Percentiles rank a stretch among this genome's conserved stretches.
phyloP scores from a whole-genome alignment of 148 eudicot species.

The Vaccinium myrtillus region DNA sequence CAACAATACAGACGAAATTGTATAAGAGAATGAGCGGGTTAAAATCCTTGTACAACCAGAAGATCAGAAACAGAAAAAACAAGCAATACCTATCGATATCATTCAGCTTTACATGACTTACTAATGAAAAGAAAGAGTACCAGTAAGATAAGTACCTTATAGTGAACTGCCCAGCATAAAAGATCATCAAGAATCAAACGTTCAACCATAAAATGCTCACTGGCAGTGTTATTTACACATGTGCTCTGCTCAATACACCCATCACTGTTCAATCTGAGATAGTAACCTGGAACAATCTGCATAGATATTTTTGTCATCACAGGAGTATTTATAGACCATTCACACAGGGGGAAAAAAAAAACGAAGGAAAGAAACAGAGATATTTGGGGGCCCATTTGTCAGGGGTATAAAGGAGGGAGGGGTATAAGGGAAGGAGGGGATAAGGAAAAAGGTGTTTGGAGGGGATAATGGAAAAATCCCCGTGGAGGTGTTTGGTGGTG shows the following conservation, averaged over 20 bases:
- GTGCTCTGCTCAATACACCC: constrained; percentile 79
- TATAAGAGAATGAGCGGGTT: not conserved
- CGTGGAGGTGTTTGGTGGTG: too few relatives aligned
- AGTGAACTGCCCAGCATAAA: constrained; percentile 75
- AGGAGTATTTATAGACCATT: constrained; percentile 8
- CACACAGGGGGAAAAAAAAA: not conserved
- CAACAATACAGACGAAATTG: not conserved
- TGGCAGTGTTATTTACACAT: constrained; percentile 83
- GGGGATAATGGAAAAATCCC: too few relatives aligned
- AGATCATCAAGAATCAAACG: constrained; percentile 91
- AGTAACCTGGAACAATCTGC: constrained; percentile 98
- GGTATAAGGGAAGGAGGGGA: too few relatives aligned
- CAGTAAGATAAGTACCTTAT: constrained; percentile 51
- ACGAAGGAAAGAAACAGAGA: not conserved
- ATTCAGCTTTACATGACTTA: not conserved
- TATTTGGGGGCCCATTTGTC: not conserved
- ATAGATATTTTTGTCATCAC: constrained; percentile 15
- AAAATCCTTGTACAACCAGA: not conserved
- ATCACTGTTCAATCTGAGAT: constrained; percentile 70
- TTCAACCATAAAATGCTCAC: constrained; percentile 98
- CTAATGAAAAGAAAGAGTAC: not conserved
- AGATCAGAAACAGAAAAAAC: not conserved
- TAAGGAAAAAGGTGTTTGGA: too few relatives aligned
- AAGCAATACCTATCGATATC: not conserved
- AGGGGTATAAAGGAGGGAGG: too few relatives aligned